Evolutionary conservation across 345 rosid species (phyloP).

Genomic region (Cochlearia excelsa): DNA sequence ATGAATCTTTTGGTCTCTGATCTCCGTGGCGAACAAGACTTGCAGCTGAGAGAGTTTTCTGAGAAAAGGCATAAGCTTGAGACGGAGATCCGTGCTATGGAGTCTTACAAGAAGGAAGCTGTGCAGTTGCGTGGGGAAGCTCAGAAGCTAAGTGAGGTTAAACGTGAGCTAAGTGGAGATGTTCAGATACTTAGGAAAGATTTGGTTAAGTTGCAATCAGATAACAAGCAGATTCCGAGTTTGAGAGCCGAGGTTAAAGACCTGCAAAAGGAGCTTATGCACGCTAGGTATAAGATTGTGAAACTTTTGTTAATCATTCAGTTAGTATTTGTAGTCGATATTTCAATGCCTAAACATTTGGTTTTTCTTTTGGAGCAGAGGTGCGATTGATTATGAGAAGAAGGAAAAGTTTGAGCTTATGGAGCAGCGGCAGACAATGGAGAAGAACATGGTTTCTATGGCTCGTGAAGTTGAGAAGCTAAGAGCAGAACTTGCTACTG

Average conservation of each 20-base stretch:
- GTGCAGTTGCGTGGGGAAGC: constrained; percentile 62
- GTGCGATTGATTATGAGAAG: constrained; percentile 87
- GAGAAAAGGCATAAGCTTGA: constrained; percentile 84
- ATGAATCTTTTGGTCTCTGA: constrained; percentile 63
- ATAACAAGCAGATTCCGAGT: constrained; percentile 69
- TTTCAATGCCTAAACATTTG: neutral
- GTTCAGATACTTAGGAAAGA: constrained; percentile 75
- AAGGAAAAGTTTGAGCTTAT: constrained; percentile 85
- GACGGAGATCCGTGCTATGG: constrained; percentile 76
- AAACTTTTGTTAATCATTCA: constrained; percentile 15
- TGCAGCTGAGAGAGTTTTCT: constrained; percentile 61
- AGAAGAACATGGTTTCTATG: constrained; percentile 90
- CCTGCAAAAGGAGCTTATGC: constrained; percentile 86
- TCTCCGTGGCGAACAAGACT: constrained; percentile 67
- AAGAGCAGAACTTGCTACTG: constrained; percentile 68
- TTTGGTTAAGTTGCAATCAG: constrained; percentile 56
- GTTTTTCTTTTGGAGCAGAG: constrained; percentile 35
- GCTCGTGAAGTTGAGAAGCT: constrained; percentile 97
- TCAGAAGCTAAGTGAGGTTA: constrained; percentile 62
- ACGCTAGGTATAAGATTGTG: constrained; percentile 55
- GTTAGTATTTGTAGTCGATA: neutral
- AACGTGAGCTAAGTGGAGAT: constrained; percentile 68
- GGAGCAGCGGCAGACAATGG: constrained; percentile 93
- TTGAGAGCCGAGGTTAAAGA: constrained; percentile 66
- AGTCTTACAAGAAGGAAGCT: constrained; percentile 75